Conservation (phyloP, 2,329 filamentous ascomycete genomes). For the Penicillium glabrum region DNA sequence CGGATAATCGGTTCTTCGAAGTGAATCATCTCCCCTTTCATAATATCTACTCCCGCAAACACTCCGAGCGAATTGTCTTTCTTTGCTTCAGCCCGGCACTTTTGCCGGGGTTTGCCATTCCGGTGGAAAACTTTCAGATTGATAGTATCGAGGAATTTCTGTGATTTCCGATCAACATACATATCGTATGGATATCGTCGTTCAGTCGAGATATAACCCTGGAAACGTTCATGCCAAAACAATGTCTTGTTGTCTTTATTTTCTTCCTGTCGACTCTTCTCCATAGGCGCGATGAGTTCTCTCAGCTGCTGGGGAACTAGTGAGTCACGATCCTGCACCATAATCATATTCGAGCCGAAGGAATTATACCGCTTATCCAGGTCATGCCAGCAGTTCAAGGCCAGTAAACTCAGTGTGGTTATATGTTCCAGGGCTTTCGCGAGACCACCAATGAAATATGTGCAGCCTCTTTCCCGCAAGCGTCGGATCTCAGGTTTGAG, state of each 20-base stretch:
- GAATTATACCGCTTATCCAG: constrained; percentile 10
- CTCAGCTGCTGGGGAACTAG: constrained; percentile 20
- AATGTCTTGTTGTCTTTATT: constrained; percentile 6
- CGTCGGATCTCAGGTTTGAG: constrained; percentile 13
- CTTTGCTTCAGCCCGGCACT: neutral
- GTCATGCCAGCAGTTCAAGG: constrained; percentile 33
- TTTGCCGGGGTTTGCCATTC: neutral
- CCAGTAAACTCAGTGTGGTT: constrained; percentile 30
- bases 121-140: constrained; percentile 23
- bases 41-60: constrained; percentile 29
- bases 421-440: constrained; percentile 30
- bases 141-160: constrained; percentile 19
- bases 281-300: constrained; percentile 4
- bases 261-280: neutral
- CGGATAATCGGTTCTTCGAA: constrained; percentile 37
- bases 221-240: constrained; percentile 27
- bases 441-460: constrained; percentile 30
- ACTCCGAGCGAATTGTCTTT: constrained; percentile 19
- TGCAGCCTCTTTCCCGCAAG: constrained; percentile 28
- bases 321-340: constrained; percentile 23
- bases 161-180: constrained; percentile 20
- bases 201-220: constrained; percentile 18
- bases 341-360: neutral
- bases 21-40: constrained; percentile 25
- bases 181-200: constrained; percentile 30